Conservation (phyloP, 768 basidiomycete genomes). For the Exsudoporus frostii region DNA sequence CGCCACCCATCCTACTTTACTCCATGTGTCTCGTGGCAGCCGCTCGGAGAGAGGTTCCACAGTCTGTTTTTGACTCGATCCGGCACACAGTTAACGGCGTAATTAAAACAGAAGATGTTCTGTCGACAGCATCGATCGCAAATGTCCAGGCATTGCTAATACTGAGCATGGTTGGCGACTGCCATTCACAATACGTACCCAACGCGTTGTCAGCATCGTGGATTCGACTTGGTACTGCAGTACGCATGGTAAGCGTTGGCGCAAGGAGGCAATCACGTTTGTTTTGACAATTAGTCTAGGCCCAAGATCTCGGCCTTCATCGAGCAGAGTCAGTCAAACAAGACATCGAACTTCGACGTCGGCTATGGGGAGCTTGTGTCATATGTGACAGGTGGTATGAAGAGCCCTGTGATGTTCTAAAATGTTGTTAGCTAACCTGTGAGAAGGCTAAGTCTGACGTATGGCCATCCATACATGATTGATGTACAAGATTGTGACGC, state of each 20-base stretch:
- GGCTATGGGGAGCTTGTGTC: slow-evolving; percentile 93
- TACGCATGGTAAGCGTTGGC: slow-evolving; percentile 74
- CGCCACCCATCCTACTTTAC: slow-evolving; percentile 82
- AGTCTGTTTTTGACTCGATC: slow-evolving; percentile 85
- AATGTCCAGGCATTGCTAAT: slow-evolving; percentile 89
- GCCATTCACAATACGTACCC: slow-evolving; percentile 87
- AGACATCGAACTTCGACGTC: slow-evolving; percentile 79
- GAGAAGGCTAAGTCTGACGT: slow-evolving; percentile 76
- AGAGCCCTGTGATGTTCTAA: slow-evolving; percentile 2
- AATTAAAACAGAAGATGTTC: slow-evolving; percentile 86
- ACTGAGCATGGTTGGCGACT: slow-evolving; percentile 82
- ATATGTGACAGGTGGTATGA: slow-evolving; percentile 89
- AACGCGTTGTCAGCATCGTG: slow-evolving; percentile 83
- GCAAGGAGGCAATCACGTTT: slow-evolving; percentile 2
- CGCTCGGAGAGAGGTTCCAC: slow-evolving; percentile 78
- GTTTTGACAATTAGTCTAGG: slow-evolving; percentile 44
- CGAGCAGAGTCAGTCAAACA: slow-evolving; percentile 85
- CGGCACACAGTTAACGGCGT: slow-evolving; percentile 82
- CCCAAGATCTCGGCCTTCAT: slow-evolving; percentile 94
- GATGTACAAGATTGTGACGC: slow-evolving; percentile 97
- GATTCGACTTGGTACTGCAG: slow-evolving; percentile 83
- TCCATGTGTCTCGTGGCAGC: slow-evolving; percentile 93
- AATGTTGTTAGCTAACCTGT: slow-evolving; percentile 3
- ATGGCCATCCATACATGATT: slow-evolving; percentile 94
- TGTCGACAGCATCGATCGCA: slow-evolving; percentile 79